Evolutionary conservation across 2,329 filamentous ascomycete genomes (phyloP).

Genomic region (Thelonectria discophora): DNA sequence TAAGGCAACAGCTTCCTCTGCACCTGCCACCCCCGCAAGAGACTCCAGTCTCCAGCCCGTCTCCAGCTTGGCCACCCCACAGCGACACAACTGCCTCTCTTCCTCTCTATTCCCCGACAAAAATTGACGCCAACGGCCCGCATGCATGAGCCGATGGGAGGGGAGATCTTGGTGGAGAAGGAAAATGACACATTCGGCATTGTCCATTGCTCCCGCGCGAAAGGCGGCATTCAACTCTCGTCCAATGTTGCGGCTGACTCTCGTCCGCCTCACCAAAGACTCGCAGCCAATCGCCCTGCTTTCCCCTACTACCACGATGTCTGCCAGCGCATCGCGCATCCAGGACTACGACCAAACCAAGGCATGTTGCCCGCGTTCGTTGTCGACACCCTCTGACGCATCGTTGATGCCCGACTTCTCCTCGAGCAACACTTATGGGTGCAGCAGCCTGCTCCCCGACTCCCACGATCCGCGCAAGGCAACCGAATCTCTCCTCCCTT

Average conservation of each 20-base stretch:
- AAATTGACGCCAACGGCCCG: not conserved
- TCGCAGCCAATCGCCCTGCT: slow-evolving; percentile 11
- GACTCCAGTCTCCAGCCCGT: no score
- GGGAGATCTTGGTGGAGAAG: not conserved
- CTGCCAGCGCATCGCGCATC: slow-evolving; percentile 27
- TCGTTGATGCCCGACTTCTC: slow-evolving; percentile 26
- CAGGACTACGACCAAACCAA: not conserved
- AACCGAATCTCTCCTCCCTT: not conserved
- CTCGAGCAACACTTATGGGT: slow-evolving; percentile 16
- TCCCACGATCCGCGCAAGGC: slow-evolving; percentile 12
- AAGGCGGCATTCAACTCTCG: slow-evolving; percentile 1
- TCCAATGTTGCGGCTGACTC: slow-evolving; percentile 11
- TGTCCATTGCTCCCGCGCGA: not conserved
- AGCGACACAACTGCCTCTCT: not conserved
- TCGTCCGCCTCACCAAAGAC: slow-evolving; percentile 6
- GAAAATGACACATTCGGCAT: not conserved
- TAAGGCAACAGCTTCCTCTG: not conserved
- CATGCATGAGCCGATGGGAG: not conserved
- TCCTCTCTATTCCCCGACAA: not conserved
- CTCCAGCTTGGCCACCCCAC: not conserved
- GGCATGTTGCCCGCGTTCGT: not conserved
- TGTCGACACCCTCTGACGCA: slow-evolving; percentile 10
- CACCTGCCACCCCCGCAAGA: no score
- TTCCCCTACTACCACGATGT: slow-evolving; percentile 12
- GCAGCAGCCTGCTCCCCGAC: not conserved